Evolutionary conservation across 2,329 filamentous ascomycete species (phyloP).

Genomic region (Pestalotiopsis sp.): DNA sequence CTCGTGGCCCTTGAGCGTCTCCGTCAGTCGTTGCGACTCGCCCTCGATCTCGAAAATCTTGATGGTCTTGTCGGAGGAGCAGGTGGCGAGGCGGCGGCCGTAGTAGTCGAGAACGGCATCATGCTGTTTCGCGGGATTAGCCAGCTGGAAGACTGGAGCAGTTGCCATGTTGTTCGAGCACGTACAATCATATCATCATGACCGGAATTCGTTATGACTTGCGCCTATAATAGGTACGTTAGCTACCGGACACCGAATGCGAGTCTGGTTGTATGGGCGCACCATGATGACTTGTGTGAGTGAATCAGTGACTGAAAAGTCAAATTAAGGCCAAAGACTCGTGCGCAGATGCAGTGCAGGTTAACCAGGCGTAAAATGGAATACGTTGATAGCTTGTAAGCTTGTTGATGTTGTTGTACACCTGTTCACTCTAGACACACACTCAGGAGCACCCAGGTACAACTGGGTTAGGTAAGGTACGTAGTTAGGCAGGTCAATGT

Average conservation of each 20-base stretch:
- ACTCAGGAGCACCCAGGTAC: slow-evolving; percentile 1
- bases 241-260: background rate
- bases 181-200: slow-evolving; percentile 99
- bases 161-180: background rate
- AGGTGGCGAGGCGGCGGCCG: slow-evolving; percentile 91
- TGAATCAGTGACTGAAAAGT: background rate
- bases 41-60: slow-evolving; percentile 99
- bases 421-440: slow-evolving; percentile 1
- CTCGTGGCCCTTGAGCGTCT: slow-evolving; percentile 96
- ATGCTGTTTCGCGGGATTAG: slow-evolving; percentile 59
- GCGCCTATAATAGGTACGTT: slow-evolving; percentile 39
- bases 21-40: slow-evolving; percentile 83
- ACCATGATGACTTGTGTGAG: background rate
- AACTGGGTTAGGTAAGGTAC: background rate
- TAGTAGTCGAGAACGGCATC: slow-evolving; percentile 99
- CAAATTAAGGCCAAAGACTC: background rate
- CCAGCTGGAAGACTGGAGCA: slow-evolving; percentile 5
- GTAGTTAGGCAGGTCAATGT: background rate
- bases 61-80: slow-evolving; percentile 97
- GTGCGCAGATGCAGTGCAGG: background rate
- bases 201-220: slow-evolving; percentile 81
- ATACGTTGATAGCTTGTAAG: background rate
- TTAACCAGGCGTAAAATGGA: background rate
- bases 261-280: background rate
- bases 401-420: slow-evolving; percentile 8